These are phyloP conservation scores for Mrakia blollopis DNA, from an alignment of 768 basidiomycete genomes.

Conservation along the genomic window DNA sequence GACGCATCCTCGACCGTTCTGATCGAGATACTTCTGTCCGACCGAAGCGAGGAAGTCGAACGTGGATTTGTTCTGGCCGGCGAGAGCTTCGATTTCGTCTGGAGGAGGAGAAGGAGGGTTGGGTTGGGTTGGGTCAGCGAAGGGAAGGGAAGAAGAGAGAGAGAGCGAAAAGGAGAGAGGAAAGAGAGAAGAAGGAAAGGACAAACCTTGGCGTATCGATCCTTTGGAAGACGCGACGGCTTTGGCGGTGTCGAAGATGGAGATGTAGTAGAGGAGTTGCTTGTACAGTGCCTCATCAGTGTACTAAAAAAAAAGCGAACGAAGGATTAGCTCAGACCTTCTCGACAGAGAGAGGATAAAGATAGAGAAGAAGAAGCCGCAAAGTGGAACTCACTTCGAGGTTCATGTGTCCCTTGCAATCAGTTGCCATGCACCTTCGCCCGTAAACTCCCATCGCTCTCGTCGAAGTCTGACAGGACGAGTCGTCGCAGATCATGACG, in stretches of 20 bases:
- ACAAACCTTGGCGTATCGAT: constrained; percentile 39
- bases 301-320: constrained; percentile 53
- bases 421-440: constrained; percentile 62
- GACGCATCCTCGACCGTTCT: constrained; percentile 86
- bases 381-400: constrained; percentile 59
- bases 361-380: not conserved
- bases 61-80: constrained; percentile 51
- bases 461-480: constrained; percentile 71
- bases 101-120: constrained; percentile 11
- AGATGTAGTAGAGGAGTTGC: constrained; percentile 76
- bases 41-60: constrained; percentile 55
- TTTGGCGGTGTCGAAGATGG: constrained; percentile 69
- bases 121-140: not conserved
- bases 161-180: constrained; percentile 5
- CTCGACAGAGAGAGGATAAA: constrained; percentile 20
- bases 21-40: constrained; percentile 74
- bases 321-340: constrained; percentile 22
- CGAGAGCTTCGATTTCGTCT: constrained; percentile 59
- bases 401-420: constrained; percentile 62
- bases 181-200: constrained; percentile 15
- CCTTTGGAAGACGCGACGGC: constrained; percentile 55
- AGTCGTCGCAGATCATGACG: constrained; percentile 82
- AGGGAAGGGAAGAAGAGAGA: not conserved
- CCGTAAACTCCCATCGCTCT: constrained; percentile 92
- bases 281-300: constrained; percentile 78